These are phyloP conservation scores for Phytopythium oedochilum DNA, from an alignment of 352 stramenopile genomes.

Conservation along the genomic window DNA sequence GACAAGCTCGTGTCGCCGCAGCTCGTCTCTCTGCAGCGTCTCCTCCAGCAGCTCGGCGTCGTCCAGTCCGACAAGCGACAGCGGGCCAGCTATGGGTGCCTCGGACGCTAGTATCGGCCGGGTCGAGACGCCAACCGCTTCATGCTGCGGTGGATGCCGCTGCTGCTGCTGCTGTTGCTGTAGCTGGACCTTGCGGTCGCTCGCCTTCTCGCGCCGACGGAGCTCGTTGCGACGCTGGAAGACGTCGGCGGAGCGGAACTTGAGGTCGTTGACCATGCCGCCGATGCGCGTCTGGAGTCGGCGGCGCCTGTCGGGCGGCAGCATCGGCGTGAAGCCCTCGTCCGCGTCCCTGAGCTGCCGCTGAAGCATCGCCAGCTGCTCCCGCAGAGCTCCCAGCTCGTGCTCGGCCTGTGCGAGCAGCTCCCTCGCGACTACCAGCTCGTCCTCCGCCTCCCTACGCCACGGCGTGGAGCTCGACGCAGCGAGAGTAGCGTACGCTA, in stretches of 20 bases:
- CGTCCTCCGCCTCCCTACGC: constrained; percentile 9
- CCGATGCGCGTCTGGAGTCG: constrained; percentile 47
- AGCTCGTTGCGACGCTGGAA: constrained; percentile 78
- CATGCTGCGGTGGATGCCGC: background rate
- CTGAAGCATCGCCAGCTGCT: constrained; percentile 49
- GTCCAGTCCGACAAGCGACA: background rate
- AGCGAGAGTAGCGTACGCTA: constrained; percentile 6
- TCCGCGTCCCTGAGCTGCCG: constrained; percentile 23
- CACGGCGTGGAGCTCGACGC: no score
- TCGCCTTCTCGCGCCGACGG: constrained; percentile 42
- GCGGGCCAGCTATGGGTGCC: no score
- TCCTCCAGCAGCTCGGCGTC: constrained; percentile 21
- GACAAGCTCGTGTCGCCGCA: constrained; percentile 51
- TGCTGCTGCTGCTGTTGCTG: constrained; percentile 6
- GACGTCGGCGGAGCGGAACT: constrained; percentile 58
- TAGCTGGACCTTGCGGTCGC: constrained; percentile 6
- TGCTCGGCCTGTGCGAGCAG: constrained; percentile 62
- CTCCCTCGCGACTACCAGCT: constrained; percentile 47
- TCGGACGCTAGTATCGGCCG: no score
- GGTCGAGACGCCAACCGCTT: background rate
- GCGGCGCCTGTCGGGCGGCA: constrained; percentile 33
- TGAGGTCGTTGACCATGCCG: constrained; percentile 50
- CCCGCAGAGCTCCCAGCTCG: constrained; percentile 48
- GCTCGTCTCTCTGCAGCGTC: constrained; percentile 44
- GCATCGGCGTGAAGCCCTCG: constrained; percentile 3